Conservation (phyloP, 768 basidiomycete species). For the Boletus insuetus region DNA sequence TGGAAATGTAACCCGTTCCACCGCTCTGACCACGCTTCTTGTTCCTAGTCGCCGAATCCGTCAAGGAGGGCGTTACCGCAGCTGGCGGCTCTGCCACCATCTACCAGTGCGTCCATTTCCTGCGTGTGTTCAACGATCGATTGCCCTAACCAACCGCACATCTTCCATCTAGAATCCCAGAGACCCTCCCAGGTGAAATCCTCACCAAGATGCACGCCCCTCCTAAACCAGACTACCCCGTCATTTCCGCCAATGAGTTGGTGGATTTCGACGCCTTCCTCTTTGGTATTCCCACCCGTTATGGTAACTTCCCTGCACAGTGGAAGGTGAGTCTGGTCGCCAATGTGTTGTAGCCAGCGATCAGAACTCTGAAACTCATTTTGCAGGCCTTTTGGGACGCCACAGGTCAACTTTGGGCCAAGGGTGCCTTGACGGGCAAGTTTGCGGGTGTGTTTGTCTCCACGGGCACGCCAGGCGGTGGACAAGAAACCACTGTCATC, state of each 20-base stretch:
- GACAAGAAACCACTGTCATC: constrained; percentile 64
- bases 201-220: constrained; percentile 69
- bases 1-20: not conserved
- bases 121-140: not conserved
- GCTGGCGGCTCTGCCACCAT: constrained; percentile 53
- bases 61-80: constrained; percentile 42
- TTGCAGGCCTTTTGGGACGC: constrained; percentile 69
- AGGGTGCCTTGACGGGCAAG: constrained; percentile 67
- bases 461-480: constrained; percentile 71
- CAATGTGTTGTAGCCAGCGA: no score
- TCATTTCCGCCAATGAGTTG: constrained; percentile 56
- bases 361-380: not conserved
- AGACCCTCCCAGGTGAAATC: constrained; percentile 72
- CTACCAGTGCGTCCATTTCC: constrained; percentile 45
- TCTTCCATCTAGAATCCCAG: constrained; percentile 53
- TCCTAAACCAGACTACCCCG: constrained; percentile 68
- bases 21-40: no score
- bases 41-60: constrained; percentile 55
- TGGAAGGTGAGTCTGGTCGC: constrained; percentile 55
- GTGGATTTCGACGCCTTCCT: constrained; percentile 63
- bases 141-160: not conserved
- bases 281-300: constrained; percentile 78
- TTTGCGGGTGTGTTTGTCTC: constrained; percentile 73
- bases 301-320: constrained; percentile 76
- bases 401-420: constrained; percentile 64